Evolutionary conservation across 1,139 yeast genomes (phyloP).

Genomic region (Pichia sp.): DNA sequence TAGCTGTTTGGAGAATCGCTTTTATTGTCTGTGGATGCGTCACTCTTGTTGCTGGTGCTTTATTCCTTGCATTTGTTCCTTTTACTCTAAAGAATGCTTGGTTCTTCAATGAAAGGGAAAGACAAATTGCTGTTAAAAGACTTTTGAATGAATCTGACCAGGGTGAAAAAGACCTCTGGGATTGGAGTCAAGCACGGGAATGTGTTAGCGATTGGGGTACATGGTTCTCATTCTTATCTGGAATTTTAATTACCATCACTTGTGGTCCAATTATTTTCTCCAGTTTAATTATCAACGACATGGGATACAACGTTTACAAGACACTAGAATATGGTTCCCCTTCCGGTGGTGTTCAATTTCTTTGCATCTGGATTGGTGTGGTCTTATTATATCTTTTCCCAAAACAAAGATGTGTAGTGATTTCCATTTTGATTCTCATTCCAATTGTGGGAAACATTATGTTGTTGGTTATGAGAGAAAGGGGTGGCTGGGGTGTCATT

Average conservation of each 20-base stretch:
- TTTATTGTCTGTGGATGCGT: constrained; percentile 26
- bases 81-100: constrained; percentile 22
- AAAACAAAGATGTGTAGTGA: constrained; percentile 1
- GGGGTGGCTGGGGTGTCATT: constrained; percentile 4
- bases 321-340: constrained; percentile 1
- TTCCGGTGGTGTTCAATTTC: neutral
- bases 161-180: constrained; percentile 1
- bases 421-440: neutral
- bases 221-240: neutral
- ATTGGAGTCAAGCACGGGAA: constrained; percentile 1
- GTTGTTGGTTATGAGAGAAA: neutral
- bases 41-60: constrained; percentile 23
- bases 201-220: neutral
- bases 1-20: constrained; percentile 24
- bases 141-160: neutral
- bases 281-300: neutral
- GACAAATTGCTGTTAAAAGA: constrained; percentile 19
- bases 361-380: neutral
- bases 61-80: constrained; percentile 23
- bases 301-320: neutral
- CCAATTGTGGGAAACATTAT: constrained; percentile 1
- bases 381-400: neutral
- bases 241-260: neutral
- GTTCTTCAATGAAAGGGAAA: constrained; percentile 32
- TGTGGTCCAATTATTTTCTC: constrained; percentile 1